phyloP scores from a whole-genome alignment of 805 yeast species.

The Wickerhamiella kurtzmanii region DNA sequence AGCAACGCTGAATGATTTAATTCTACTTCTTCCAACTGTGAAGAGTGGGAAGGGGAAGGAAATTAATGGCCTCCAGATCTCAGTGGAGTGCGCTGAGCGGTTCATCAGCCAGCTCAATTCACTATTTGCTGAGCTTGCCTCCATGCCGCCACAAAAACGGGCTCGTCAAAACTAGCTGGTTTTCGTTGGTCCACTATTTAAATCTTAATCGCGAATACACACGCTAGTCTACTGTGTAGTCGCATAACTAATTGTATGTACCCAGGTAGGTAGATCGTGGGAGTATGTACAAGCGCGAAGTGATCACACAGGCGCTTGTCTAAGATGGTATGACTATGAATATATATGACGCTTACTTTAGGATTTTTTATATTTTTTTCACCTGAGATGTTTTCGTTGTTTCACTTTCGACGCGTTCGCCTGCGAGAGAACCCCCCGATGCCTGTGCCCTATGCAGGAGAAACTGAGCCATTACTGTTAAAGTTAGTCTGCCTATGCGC shows the following conservation, averaged over 20 bases:
- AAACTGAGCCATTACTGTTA: background rate
- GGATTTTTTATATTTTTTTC: too few relatives aligned
- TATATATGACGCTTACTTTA: too few relatives aligned
- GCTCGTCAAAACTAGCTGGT: background rate
- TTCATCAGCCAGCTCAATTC: constrained; percentile 16
- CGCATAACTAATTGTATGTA: too few relatives aligned
- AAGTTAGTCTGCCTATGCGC: too few relatives aligned
- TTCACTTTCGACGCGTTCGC: too few relatives aligned
- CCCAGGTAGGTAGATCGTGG: too few relatives aligned
- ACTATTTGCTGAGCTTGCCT: constrained; percentile 12
- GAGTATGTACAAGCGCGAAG: too few relatives aligned
- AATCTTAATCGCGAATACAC: background rate
- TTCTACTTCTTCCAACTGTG: constrained; percentile 9
- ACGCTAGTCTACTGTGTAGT: background rate
- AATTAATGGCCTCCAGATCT: constrained; percentile 10
- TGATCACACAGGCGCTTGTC: too few relatives aligned
- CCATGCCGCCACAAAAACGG: constrained; percentile 5
- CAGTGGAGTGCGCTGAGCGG: constrained; percentile 8
- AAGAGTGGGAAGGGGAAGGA: background rate
- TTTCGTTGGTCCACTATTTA: background rate
- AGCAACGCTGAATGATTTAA: constrained; percentile 17
- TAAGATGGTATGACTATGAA: too few relatives aligned
- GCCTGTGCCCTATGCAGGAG: background rate
- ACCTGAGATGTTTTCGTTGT: too few relatives aligned
- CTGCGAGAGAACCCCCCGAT: too few relatives aligned